Evolutionary conservation across 768 basidiomycete species (phyloP).

Genomic region (Amanita subjunquillea): DNA sequence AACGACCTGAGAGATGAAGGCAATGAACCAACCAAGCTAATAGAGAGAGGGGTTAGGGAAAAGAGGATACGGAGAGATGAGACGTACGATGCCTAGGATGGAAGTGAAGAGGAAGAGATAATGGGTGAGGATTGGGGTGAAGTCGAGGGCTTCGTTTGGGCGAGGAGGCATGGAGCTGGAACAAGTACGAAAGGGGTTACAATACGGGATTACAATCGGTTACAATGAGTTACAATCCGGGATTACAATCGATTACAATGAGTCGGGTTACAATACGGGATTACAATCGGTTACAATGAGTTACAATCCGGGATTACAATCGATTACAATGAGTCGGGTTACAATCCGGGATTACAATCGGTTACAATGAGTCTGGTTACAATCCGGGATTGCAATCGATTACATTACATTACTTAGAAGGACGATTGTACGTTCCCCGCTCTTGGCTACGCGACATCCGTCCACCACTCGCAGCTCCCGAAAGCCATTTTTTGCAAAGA

Average conservation of each 20-base stretch:
- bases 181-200: background rate
- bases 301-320: no score
- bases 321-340: no score
- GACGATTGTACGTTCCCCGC: conserved; percentile 9
- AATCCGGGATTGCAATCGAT: no score
- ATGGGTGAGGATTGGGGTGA: conserved; percentile 83
- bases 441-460: conserved; percentile 25
- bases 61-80: conserved; percentile 5
- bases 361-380: no score
- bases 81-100: conserved; percentile 65
- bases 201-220: no score
- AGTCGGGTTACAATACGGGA: no score
- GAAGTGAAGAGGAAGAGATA: conserved; percentile 88
- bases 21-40: conserved; percentile 64
- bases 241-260: no score
- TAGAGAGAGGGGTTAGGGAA: conserved; percentile 6
- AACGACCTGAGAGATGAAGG: conserved; percentile 69
- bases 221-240: no score
- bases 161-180: conserved; percentile 37
- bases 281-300: no score
- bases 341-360: no score
- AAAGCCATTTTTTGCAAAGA: conserved; percentile 64
- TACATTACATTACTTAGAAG: no score
- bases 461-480: conserved; percentile 25
- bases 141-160: conserved; percentile 63